Evolutionary conservation across 2,329 filamentous ascomycete species (phyloP), one percentile per base, ranked within the genome.

Genomic region (Colletotrichum destructivum): DNA sequence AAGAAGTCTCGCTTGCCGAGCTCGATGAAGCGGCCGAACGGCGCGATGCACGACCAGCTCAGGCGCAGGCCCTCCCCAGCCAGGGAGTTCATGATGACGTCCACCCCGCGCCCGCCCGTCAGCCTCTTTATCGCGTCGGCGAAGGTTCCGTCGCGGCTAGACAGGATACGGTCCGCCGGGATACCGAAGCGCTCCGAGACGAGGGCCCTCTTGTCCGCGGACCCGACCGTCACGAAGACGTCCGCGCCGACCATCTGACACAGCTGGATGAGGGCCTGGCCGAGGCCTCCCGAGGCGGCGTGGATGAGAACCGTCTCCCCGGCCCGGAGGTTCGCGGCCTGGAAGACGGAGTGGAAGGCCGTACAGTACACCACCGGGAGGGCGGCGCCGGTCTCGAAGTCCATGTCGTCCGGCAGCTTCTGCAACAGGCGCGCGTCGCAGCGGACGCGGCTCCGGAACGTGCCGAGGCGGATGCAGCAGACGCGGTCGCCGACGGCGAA

Each of bases 11-110:
- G 74, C 72, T 79, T 82, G 13, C 83, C 82, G 55, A 87, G 81
- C 66, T 88, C 85, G 7, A 87, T 74, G 62, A 87, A 85, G 3
- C 82, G 79, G 2, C 84, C 85, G 72, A 84, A 84, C 6, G 77
- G 78, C 47, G 82, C 82, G 15, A 88, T 75, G 62, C 82, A 84
- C 4, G 79, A 77, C 83, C 82, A 86, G 0, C 84, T 82, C 49
- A 82, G 81, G 2, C 79, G 78, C 1, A 86, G 75, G 1, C 79
- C 74, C 15, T 86, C 84, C 1, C 84, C 85, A 1, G 81, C 74
- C 0, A 87, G 77, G 0, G 83, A 85, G 75, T 86, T 83, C 3
- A 83, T 42, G 1, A 82, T 75, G 1, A 82, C 69, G 35, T 83
- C 80, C 1, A 83, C 80, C 2, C 82, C 81, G 4, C 59, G 59